A percentile compares a stretch with the other conserved stretches of the same genome.
Evolutionary conservation across 805 yeast genomes (phyloP).

Genomic region (Suhomyces canberraensis): DNA sequence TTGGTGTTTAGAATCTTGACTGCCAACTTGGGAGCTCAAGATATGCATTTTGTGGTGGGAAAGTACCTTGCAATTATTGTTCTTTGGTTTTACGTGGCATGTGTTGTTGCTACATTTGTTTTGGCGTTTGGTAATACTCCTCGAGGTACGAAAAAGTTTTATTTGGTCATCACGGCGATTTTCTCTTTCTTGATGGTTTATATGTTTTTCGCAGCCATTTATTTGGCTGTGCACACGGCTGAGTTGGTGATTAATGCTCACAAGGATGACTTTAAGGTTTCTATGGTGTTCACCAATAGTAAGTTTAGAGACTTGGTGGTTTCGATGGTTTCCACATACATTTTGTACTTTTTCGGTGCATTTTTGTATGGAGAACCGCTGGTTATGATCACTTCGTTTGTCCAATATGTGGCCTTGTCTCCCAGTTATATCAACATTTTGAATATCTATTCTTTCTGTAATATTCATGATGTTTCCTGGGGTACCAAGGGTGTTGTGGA

Average conservation of each 20-base stretch:
- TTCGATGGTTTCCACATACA: constrained; percentile 83
- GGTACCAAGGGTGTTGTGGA: constrained; percentile 85
- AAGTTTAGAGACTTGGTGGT: constrained; percentile 84
- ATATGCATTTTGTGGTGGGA: constrained; percentile 67
- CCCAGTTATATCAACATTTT: constrained; percentile 90
- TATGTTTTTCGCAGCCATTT: constrained; percentile 83
- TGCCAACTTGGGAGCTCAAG: constrained; percentile 63
- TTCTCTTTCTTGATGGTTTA: constrained; percentile 89
- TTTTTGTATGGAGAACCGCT: constrained; percentile 83
- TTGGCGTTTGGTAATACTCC: constrained; percentile 94
- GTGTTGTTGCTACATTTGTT: constrained; percentile 81
- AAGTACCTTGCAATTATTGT: constrained; percentile 72
- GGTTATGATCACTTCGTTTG: constrained; percentile 85
- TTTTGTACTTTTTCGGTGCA: constrained; percentile 75
- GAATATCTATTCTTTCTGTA: constrained; percentile 93
- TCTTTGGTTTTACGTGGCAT: constrained; percentile 80
- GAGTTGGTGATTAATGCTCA: constrained; percentile 47
- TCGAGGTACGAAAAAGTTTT: constrained; percentile 78
- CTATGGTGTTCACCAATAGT: constrained; percentile 55
- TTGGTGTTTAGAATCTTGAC: constrained; percentile 89
- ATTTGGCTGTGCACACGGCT: constrained; percentile 72
- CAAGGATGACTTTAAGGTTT: constrained; percentile 40
- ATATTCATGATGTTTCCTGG: constrained; percentile 95
- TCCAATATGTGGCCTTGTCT: constrained; percentile 77
- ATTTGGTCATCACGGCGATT: constrained; percentile 67